Evolutionary conservation across 257 asterid species (phyloP).

Genomic region (Salvia miltiorrhiza): DNA sequence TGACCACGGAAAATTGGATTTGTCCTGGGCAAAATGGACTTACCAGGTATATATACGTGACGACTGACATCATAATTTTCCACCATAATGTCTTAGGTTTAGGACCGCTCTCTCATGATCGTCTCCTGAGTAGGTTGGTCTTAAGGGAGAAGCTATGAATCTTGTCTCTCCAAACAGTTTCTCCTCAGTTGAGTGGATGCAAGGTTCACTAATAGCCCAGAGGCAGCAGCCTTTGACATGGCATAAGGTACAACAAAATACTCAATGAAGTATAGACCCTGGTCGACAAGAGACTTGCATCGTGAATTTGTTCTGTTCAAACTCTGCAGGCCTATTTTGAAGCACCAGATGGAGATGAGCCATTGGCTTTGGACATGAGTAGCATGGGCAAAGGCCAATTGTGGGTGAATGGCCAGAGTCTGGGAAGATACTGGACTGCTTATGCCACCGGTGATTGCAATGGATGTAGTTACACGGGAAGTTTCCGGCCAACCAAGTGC

Average conservation of each 20-base stretch:
- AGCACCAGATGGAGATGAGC: conserved; percentile 80
- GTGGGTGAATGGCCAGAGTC: conserved; percentile 85
- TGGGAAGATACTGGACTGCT: conserved; percentile 88
- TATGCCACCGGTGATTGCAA: conserved; percentile 72
- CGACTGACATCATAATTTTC: background rate
- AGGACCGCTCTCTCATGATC: background rate
- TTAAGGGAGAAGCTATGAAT: conserved; percentile 78
- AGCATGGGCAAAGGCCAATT: conserved; percentile 96
- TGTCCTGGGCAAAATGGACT: conserved; percentile 79
- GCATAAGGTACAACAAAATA: conserved; percentile 57
- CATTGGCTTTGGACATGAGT: conserved; percentile 86
- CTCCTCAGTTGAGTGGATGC: conserved; percentile 77
- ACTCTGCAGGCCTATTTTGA: conserved; percentile 62
- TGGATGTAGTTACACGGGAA: conserved; percentile 55
- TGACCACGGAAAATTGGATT: conserved; percentile 67
- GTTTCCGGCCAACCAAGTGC: conserved; percentile 71
- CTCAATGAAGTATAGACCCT: background rate
- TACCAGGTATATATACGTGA: conserved; percentile 52
- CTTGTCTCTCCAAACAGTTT: conserved; percentile 53
- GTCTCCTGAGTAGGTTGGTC: conserved; percentile 65
- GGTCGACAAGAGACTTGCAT: background rate
- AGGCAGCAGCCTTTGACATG: conserved; percentile 73
- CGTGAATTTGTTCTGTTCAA: background rate
- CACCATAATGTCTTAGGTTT: background rate
- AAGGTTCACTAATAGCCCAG: conserved; percentile 69